Evolutionary conservation across 352 stramenopile species (phyloP).

Genomic region (Hyaloperonospora arabidopsidis): DNA sequence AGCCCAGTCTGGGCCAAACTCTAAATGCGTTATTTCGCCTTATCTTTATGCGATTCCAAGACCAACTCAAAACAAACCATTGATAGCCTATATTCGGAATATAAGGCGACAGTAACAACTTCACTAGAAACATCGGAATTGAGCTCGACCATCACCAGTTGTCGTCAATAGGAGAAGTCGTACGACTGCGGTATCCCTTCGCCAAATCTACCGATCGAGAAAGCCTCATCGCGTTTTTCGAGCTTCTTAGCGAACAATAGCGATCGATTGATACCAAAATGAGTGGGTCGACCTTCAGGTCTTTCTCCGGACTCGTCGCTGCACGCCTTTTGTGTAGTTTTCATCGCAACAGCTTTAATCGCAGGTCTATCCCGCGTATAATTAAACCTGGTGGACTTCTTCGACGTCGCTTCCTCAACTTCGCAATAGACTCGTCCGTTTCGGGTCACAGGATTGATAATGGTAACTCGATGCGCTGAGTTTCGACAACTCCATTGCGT

Average conservation of each 20-base stretch:
- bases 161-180: no score
- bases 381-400: background rate
- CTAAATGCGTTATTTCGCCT: no score
- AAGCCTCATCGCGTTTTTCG: background rate
- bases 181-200: no score
- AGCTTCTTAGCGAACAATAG: background rate
- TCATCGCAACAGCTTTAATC: background rate
- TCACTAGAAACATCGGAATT: no score
- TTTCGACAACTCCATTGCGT: constrained; percentile 19
- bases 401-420: constrained; percentile 14
- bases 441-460: constrained; percentile 8
- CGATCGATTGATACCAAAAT: background rate
- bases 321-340: background rate
- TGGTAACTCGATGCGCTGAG: constrained; percentile 13
- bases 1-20: no score
- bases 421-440: constrained; percentile 13
- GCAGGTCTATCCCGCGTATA: constrained; percentile 12
- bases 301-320: background rate
- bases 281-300: background rate
- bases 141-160: no score
- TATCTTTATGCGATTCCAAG: no score
- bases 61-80: no score
- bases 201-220: no score
- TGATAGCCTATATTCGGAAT: no score
- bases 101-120: no score